Conservation (phyloP, 169 alveolate genomes). For the Eimeria falciformis region DNA sequence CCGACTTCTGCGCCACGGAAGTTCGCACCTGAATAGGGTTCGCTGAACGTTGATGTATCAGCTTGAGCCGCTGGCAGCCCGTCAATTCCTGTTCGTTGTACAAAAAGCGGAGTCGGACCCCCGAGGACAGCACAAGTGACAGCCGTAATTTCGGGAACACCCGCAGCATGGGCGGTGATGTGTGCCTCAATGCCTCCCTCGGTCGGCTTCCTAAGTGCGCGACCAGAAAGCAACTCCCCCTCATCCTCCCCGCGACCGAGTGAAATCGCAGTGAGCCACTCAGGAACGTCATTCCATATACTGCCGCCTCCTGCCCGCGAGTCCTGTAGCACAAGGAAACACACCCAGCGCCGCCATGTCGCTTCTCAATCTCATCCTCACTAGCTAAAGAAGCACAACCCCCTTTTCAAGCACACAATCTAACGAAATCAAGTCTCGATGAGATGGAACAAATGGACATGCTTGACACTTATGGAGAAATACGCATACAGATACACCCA, state of each 20-base stretch:
- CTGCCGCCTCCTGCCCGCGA: conserved; percentile 20
- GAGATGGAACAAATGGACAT: no score
- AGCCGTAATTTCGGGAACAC: conserved; percentile 55
- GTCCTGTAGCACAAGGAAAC: background rate
- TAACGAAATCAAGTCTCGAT: no score
- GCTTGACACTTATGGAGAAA: no score
- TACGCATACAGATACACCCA: no score
- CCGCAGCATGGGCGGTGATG: conserved; percentile 69
- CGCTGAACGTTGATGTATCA: no score
- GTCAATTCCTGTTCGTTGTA: background rate
- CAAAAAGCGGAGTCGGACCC: background rate
- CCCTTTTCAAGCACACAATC: no score
- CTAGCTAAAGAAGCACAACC: background rate
- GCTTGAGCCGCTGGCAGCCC: background rate
- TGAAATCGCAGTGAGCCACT: conserved; percentile 42
- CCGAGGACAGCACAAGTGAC: conserved; percentile 51
- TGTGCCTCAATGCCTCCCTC: conserved; percentile 62
- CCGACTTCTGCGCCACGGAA: background rate
- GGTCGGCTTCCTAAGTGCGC: conserved; percentile 28
- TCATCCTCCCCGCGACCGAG: conserved; percentile 26
- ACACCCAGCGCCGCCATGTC: background rate
- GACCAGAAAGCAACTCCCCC: conserved; percentile 10
- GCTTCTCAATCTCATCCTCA: background rate
- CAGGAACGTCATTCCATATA: conserved; percentile 43
- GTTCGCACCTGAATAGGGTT: no score